A percentile compares a stretch with the other conserved stretches of the same genome.
Evolutionary conservation across 129 eudicot species (phyloP).

Genomic region (Pulicaria dysenterica): DNA sequence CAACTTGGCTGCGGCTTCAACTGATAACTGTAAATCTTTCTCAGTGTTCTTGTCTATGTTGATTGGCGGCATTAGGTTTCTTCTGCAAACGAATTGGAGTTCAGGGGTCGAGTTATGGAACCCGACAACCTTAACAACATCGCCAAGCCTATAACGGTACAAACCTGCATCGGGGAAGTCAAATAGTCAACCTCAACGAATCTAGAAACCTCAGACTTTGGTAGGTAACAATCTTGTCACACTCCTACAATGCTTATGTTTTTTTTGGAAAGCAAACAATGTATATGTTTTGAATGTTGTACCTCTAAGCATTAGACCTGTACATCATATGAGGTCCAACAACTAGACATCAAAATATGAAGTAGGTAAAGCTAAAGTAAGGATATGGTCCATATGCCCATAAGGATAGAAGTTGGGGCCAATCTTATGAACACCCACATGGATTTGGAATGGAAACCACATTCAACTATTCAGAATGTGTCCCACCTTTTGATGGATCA

Average conservation of each 20-base stretch:
- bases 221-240: neutral
- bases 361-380: constrained; percentile 17
- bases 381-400: too few relatives aligned
- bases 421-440: constrained; percentile 20
- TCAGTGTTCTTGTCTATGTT: constrained; percentile 92
- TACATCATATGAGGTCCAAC: constrained; percentile 16
- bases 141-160: constrained; percentile 85
- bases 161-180: constrained; percentile 55
- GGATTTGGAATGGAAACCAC: constrained; percentile 2
- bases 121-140: constrained; percentile 76
- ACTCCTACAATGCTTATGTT: neutral
- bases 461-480: constrained; percentile 6
- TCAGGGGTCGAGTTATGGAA: constrained; percentile 90
- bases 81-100: constrained; percentile 81
- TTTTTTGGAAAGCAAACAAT: neutral
- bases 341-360: constrained; percentile 11
- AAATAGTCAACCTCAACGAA: constrained; percentile 14
- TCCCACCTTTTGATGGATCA: constrained; percentile 1
- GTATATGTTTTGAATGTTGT: too few relatives aligned
- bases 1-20: constrained; percentile 67
- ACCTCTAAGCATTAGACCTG: neutral
- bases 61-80: constrained; percentile 67
- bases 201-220: constrained; percentile 2
- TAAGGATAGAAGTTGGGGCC: neutral
- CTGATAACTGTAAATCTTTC: constrained; percentile 69